Percentiles rank a stretch among this genome's conserved stretches.
These are phyloP conservation scores for Dimargaris xerosporica DNA, from an alignment of 192 early-diverging fungal species.

Conservation along the genomic window DNA sequence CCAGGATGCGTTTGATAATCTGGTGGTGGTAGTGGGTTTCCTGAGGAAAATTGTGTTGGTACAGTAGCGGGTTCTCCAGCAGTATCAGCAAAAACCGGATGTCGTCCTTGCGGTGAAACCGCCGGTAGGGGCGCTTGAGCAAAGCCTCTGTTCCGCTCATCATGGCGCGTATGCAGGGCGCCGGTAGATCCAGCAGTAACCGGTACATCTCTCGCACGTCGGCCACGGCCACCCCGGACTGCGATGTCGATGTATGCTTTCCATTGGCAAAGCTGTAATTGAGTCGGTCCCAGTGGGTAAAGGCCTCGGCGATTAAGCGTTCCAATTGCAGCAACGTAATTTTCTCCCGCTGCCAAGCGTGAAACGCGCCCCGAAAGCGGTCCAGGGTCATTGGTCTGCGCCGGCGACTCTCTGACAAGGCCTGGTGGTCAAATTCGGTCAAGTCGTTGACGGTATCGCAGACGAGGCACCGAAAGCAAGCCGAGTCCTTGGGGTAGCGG, in stretches of 20 bases:
- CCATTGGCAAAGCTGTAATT: constrained; percentile 47
- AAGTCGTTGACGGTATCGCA: constrained; percentile 79
- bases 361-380: constrained; percentile 23
- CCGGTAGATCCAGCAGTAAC: constrained; percentile 36
- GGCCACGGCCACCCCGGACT: constrained; percentile 43
- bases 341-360: constrained; percentile 17
- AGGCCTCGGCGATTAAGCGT: constrained; percentile 30
- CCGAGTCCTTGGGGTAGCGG: constrained; percentile 48
- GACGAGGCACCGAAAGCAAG: constrained; percentile 79
- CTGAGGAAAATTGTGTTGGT: constrained; percentile 53
- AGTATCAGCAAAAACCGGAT: constrained; percentile 74
- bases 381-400: constrained; percentile 28
- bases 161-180: constrained; percentile 53
- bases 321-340: constrained; percentile 19
- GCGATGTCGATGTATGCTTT: constrained; percentile 24
- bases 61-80: constrained; percentile 74
- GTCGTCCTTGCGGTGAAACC: constrained; percentile 31
- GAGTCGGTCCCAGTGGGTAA: constrained; percentile 40
- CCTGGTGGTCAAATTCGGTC: constrained; percentile 12
- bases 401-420: constrained; percentile 14
- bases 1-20: constrained; percentile 63
- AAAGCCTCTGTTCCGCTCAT: constrained; percentile 59
- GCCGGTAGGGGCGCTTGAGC: constrained; percentile 42
- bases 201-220: constrained; percentile 48
- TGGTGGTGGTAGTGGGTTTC: constrained; percentile 78